Percentiles rank a stretch among this genome's conserved stretches.
Conservation (phyloP, 306 rosid genomes). For the Macrotyloma uniflorum region DNA sequence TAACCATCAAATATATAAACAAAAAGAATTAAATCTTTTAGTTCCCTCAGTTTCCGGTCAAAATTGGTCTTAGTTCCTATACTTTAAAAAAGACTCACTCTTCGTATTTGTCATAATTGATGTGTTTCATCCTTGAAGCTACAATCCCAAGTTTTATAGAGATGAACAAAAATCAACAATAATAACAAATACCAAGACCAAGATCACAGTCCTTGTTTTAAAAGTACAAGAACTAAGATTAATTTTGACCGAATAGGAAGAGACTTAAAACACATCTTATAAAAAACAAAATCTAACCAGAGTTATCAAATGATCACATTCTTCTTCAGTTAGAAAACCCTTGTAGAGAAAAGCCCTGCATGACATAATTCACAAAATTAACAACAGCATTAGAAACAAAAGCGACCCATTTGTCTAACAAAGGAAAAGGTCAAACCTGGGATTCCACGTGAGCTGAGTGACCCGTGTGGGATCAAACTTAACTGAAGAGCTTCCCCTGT, state of each 20-base stretch:
- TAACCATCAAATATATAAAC: not conserved
- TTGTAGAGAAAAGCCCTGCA: conserved; percentile 88
- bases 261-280: not conserved
- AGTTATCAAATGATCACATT: conserved; percentile 78
- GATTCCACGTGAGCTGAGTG: conserved; percentile 86
- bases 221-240: too few relatives aligned
- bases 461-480: conserved; percentile 80
- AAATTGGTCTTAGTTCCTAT: too few relatives aligned
- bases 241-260: too few relatives aligned
- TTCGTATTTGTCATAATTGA: too few relatives aligned
- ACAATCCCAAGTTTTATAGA: too few relatives aligned
- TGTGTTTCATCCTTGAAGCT: too few relatives aligned
- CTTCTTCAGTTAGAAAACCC: conserved; percentile 68
- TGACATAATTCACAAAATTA: conserved; percentile 10
- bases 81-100: too few relatives aligned
- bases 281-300: conserved; percentile 52
- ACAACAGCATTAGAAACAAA: not conserved
- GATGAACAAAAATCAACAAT: too few relatives aligned
- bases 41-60: too few relatives aligned
- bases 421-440: conserved; percentile 58
- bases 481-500: conserved; percentile 47
- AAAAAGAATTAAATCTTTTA: too few relatives aligned
- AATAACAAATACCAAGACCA: too few relatives aligned
- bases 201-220: too few relatives aligned
- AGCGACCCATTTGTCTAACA: not conserved